phyloP scores from a whole-genome alignment of 352 stramenopile genomes.

The Phytopythium ostracodes region DNA sequence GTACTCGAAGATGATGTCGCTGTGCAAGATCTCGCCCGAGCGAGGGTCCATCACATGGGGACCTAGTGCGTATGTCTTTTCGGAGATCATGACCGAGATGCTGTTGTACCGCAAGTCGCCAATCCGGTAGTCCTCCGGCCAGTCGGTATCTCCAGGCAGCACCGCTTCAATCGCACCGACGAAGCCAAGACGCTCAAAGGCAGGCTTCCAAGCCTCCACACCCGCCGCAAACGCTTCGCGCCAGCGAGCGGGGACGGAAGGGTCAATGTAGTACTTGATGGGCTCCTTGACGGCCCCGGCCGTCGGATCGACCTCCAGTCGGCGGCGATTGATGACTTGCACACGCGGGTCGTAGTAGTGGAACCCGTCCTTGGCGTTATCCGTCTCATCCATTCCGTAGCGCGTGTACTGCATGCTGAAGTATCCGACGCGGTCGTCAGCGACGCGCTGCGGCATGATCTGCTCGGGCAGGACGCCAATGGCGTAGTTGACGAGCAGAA shows the following conservation, averaged over 20 bases:
- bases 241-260: constrained; percentile 70
- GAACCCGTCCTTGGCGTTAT: constrained; percentile 24
- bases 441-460: constrained; percentile 44
- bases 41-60: constrained; percentile 70
- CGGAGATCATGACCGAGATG: constrained; percentile 84
- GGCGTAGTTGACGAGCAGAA: constrained; percentile 61
- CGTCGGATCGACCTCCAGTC: constrained; percentile 41
- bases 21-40: constrained; percentile 85
- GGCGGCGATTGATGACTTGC: constrained; percentile 67
- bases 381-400: constrained; percentile 41
- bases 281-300: constrained; percentile 38
- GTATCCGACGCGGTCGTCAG: constrained; percentile 79
- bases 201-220: constrained; percentile 70
- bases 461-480: constrained; percentile 67
- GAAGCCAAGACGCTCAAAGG: constrained; percentile 76
- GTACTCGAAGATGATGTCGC: constrained; percentile 84
- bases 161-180: constrained; percentile 66
- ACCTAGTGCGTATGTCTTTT: constrained; percentile 67
- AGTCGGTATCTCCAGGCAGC: constrained; percentile 60
- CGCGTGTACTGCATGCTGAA: constrained; percentile 64
- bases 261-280: constrained; percentile 83
- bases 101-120: constrained; percentile 84
- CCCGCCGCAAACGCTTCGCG: constrained; percentile 50
- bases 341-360: constrained; percentile 53
- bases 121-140: constrained; percentile 75